Percentiles rank a stretch among this genome's conserved stretches.
These are phyloP conservation scores for Alternaria sp. DNA, from an alignment of 2,329 filamentous ascomycete genomes.

Conservation along the genomic window DNA sequence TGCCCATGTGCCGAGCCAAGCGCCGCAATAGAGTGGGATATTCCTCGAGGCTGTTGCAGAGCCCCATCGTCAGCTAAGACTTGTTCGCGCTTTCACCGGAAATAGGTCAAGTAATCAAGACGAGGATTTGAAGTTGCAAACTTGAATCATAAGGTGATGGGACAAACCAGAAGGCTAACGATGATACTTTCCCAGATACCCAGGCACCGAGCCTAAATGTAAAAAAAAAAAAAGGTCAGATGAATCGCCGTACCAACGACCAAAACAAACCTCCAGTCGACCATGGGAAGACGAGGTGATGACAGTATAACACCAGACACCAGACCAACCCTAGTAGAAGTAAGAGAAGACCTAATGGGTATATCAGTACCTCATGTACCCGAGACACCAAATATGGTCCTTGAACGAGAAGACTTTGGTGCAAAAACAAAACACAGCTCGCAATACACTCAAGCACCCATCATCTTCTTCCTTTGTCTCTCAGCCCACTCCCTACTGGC, in stretches of 20 bases:
- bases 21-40: not conserved
- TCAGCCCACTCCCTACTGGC: conserved; percentile 60
- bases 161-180: not conserved
- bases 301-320: not conserved
- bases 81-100: not conserved
- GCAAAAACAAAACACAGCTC: not conserved
- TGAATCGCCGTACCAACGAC: not conserved
- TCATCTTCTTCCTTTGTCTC: conserved; percentile 55
- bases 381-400: not conserved
- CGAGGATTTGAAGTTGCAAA: not conserved
- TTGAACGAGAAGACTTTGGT: not conserved
- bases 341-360: not conserved
- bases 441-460: conserved; percentile 20
- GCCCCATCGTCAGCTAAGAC: not conserved
- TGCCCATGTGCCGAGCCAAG: not conserved
- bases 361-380: not conserved
- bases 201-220: not conserved
- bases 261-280: conserved; percentile 6
- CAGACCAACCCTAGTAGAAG: not conserved
- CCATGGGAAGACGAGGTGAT: conserved; percentile 10
- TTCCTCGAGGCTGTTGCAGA: not conserved
- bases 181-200: not conserved
- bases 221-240: not conserved
- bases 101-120: not conserved
- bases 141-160: not conserved